A percentile compares a stretch with the other conserved stretches of the same genome.
These are phyloP conservation scores for Chrysoporthe austroafricana DNA, from an alignment of 2,329 filamentous ascomycete genomes.

Conservation along the genomic window DNA sequence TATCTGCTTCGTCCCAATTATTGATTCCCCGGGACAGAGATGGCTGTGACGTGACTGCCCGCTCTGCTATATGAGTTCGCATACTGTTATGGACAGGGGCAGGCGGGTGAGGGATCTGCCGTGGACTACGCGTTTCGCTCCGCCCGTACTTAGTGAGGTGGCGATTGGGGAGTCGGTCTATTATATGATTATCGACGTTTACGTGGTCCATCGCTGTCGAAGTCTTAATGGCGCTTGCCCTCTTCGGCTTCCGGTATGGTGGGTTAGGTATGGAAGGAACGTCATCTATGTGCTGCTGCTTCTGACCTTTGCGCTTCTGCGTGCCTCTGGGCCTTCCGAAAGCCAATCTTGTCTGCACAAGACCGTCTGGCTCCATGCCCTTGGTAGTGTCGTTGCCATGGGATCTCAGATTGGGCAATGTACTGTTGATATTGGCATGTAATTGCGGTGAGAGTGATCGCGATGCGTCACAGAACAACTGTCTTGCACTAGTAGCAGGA, in stretches of 20 bases:
- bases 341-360: constrained; percentile 11
- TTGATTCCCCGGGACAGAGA: neutral
- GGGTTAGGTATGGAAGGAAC: constrained; percentile 13
- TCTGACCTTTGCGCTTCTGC: constrained; percentile 5
- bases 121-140: neutral
- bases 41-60: neutral
- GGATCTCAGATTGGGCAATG: constrained; percentile 11
- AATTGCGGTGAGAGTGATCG: neutral
- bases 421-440: neutral
- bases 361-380: neutral
- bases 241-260: constrained; percentile 19
- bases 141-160: neutral
- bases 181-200: neutral
- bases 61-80: neutral
- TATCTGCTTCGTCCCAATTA: constrained; percentile 17
- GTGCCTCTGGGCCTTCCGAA: neutral
- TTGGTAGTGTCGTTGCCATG: neutral
- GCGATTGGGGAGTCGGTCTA: neutral
- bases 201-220: neutral
- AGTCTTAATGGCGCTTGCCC: constrained; percentile 13
- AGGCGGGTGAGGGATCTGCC: neutral
- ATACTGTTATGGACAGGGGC: neutral
- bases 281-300: constrained; percentile 14
- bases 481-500: neutral
- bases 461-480: neutral